Base-by-base conservation (phyloP, 345 rosid species). In the Syzygium aromaticum region DNA sequence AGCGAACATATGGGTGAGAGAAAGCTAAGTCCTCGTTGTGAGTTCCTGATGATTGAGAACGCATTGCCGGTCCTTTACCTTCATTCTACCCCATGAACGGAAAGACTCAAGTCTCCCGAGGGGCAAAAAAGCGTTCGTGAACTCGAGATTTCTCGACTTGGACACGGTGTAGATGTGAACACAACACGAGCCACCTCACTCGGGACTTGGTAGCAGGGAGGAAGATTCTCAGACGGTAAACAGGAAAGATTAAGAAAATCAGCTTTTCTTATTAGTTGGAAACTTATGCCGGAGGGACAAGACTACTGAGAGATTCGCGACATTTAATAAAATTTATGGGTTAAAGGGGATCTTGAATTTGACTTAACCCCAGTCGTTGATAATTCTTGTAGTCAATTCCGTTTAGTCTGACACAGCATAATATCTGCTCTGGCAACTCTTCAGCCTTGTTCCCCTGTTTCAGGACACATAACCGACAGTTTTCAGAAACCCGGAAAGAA, bases 341-440 rank as follows among this genome's bases (percentile, higher is more conserved):
- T 84, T 84, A 52, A 28, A 43, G 56, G 67, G 85, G 52, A 16
- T 93, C 95, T 86, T 95, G 94, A 87, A 84, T 90, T 85, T 95
- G 94, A 88, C 86, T 90, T 87, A 86, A 82, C 78, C 94, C 93
- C 84, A 97, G 90, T 83, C 91, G 97, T 87, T 91, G 93, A 92
- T 96, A 94, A 87, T 93, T 93, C 90, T 90, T 91, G 93, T 95
- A 94, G 89, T 97, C 96, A 52, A 97, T 91, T 52, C 96, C 94
- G 63, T 93, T 97, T 87, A 96, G 91, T 51, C 98, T 91, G 84
- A 96, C 85, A 86, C 99, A 95, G 90, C 97, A 97, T 82, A 97
- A 91, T 84, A 97, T 87, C 94, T 95, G 97, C 92, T 97, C 98
- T 11, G 98, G 99, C 92, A 97, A 85, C 93, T 97, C 99, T 91